Base-by-base conservation (phyloP, 2,329 filamentous ascomycete genomes). In the Monosporascus sp. region DNA sequence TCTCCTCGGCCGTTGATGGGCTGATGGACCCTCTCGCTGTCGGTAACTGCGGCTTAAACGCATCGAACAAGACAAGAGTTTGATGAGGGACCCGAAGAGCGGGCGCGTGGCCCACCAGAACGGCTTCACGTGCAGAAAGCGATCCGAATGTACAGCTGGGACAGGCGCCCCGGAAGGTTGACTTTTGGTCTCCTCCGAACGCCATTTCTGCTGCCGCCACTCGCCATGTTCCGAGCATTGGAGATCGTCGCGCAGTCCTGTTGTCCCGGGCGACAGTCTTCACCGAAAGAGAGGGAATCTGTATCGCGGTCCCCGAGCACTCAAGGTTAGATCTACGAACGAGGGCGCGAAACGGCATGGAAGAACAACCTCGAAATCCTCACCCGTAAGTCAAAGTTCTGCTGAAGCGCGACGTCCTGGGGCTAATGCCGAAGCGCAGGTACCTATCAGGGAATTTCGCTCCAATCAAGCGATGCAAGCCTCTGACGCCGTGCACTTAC, bases 381-480 rank as follows among this genome's bases (percentile, higher is more conserved):
- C 66, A 68, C 48, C 66, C 65, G 66, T 68, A 60, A 61, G 66
- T 57, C 37, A 1, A 19, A 35, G n/a, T 3, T 51, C 37, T 49
- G 14, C 40, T 8, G 20, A 43, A 27, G 16, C 3, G 20, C 19
- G 22, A 22, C n/a, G 9, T 11, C 8, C n/a, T 5, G 5, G 16
- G 40, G 27, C 49, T 60, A 31, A 63, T 19, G 24, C 14, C 27
- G 20, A 11, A 35, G 37, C 35, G 6, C 57, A 80, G 78, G 20
- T 87, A 86, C 59, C 75, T 88, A 1, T 74, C 77, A 6, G 86
- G 86, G 46, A 89, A 89, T 65, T 89, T 88, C 64, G 85, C 86
- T 0, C 86, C 87, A 0, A 79, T 88, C 2, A 76, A 81, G 5
- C 74, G 74, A 49, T 81, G 77, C 40, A 72, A 77, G 20, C 69